Percentiles rank a stretch among this genome's conserved stretches.
Conservation (phyloP, 2,329 filamentous ascomycete species). For the Aplosporella prunicola region DNA sequence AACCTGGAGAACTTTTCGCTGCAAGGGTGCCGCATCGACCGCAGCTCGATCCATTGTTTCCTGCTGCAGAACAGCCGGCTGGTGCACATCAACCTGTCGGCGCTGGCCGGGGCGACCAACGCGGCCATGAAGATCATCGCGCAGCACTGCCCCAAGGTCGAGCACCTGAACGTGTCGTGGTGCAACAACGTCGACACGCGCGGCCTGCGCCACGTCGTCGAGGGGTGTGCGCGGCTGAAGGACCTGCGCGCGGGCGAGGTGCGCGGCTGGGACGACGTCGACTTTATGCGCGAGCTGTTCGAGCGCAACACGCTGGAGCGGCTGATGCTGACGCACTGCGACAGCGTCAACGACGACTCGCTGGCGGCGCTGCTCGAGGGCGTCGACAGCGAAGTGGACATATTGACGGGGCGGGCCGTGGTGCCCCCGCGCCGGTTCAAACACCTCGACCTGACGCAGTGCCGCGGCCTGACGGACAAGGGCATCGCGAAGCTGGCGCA, state of each 20-base stretch:
- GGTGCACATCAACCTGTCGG: conserved; percentile 77
- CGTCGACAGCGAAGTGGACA: conserved; percentile 64
- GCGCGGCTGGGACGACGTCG: conserved; percentile 63
- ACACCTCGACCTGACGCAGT: conserved; percentile 78
- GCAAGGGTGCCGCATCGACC: conserved; percentile 81
- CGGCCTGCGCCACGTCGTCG: conserved; percentile 63
- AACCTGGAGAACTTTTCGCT: conserved; percentile 83
- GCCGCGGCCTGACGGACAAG: conserved; percentile 59
- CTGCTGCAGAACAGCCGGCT: conserved; percentile 70
- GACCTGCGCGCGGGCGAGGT: conserved; percentile 80
- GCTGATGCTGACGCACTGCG: conserved; percentile 72
- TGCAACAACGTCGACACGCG: conserved; percentile 75
- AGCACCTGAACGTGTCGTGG: conserved; percentile 85
- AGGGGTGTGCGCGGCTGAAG: conserved; percentile 60
- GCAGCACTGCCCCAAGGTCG: conserved; percentile 68
- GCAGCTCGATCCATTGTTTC: conserved; percentile 65
- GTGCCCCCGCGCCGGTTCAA: conserved; percentile 70
- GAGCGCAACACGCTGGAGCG: conserved; percentile 71
- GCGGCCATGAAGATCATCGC: conserved; percentile 79
- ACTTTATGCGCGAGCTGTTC: conserved; percentile 67
- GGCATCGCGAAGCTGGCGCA: conserved; percentile 64
- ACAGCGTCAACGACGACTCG: conserved; percentile 65
- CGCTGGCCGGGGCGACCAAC: conserved; percentile 70
- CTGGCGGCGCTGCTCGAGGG: conserved; percentile 70
- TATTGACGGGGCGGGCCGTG: conserved; percentile 65